Base-by-base conservation (phyloP, 176 grass and related monocot genomes). In the Cenchrus purpureus region DNA sequence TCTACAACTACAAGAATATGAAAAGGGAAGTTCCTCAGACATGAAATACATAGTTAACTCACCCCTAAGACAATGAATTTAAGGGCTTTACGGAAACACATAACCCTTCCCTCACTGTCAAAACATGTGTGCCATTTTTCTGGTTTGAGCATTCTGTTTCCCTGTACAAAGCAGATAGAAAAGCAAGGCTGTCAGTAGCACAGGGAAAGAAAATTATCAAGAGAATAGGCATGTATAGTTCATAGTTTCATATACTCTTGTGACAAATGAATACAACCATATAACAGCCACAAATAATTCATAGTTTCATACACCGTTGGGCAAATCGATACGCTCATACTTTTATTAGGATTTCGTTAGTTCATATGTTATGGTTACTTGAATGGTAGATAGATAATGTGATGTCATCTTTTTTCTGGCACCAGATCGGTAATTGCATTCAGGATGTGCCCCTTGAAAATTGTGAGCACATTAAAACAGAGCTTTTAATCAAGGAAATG, bases 31-130 rank as follows among this genome's bases (percentile, higher is more conserved):
- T 65, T 65, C 62, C 6, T 14, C n/a, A 83, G 16, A 32, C 63
- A 75, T 14, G 0, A 71, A 89, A 78, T 19, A 51, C 59, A 77
- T 22, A 78, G n/a, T 50, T 12, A 73, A 84, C 89, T 91, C 92
- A 98, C 97, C 79, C 97, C 97, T 73, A 95, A 71, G 31, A 95
- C 60, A 82, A 98, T 96, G 89, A 98, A 92, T 53, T 96, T 98
- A 32, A 98, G 97, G 66, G 91, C 90, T 86, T 98, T 98, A 20
- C 74, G 87, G 75, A 98, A 96, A 81, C 88, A 90, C 57, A 89
- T 82, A 82, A 88, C 91, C 81, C 82, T 98, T 40, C 97, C 93
- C 3, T 98, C 91, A 46, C 65, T 63, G 51, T 98, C 91, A 54
- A 98, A 96, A 80, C 86, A 87, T 34, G 91, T 11, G 6, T 92